Base-by-base conservation (phyloP, 805 yeast species). In the Zygotorulaspora danielsina region DNA sequence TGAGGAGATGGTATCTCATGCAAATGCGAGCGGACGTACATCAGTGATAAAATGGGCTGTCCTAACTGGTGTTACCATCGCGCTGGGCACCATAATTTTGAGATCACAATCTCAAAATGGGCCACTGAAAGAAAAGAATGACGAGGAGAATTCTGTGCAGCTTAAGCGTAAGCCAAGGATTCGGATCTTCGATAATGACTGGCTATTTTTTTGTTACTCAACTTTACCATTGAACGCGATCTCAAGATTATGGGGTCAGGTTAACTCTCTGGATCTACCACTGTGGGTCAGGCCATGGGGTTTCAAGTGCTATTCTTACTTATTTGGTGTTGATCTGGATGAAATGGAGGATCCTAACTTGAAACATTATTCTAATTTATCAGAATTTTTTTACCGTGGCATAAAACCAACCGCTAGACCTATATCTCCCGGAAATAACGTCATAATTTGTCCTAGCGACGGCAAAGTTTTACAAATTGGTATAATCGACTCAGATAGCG, bases 181-280 rank as follows among this genome's bases (percentile, higher is more conserved):
- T 17, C 52, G 49, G 32, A 61, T 63, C 10, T 51, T 59, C 36
- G 55, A 59, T 38, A 58, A 61, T 48, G 82, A 94, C 6, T 89
- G 97, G 97, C 80, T 83, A 29, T 75, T 90, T 41, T 89, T 86
- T 55, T 82, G 93, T 20, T 93, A 93, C 63, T 78, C 88, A 3
- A 81, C 96, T 2, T 69, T 93, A 33, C 99, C 99, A 1, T 72
- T 93, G 58, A 87, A 89, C 57, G 84, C 96, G 1, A 70, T 88
- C 22, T 88, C 97, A 1, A 75, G 99, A 45, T 65, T 90, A 32
- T 93, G 99, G 99, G 99, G 99, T 21, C 79, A 77, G 53, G 74
- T 93, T 42, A 93, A 93, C 59, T 79, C 80, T 40, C 72, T 89
- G 32, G 81, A 78, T 32, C 69, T 93, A 46, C 99, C 99, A 0